Conservation (phyloP, 495 filamentous ascomycete genomes). For the Friedmanniomyces simplex region DNA sequence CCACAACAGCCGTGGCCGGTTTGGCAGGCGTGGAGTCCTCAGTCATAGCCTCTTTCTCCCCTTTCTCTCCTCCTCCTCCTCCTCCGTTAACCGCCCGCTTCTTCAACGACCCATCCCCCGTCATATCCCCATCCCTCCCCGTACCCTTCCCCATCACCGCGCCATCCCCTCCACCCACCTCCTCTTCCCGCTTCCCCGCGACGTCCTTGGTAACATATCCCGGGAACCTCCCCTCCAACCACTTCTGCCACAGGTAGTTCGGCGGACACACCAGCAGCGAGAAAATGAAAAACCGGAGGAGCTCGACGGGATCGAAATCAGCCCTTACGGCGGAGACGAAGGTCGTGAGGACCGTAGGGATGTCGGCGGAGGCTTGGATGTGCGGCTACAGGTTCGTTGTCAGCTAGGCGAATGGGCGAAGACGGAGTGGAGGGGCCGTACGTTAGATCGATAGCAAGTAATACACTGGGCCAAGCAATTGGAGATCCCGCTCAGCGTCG, state of each 20-base stretch:
- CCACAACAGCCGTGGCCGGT: background rate
- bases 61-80: too few relatives aligned
- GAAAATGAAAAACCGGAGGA: conserved; percentile 73
- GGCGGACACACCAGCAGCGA: conserved; percentile 65
- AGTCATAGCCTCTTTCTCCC: conserved; percentile 1
- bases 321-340: background rate
- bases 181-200: conserved; percentile 13
- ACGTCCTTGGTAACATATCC: conserved; percentile 26
- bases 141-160: background rate
- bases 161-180: conserved; percentile 21
- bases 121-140: background rate
- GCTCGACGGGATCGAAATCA: conserved; percentile 46
- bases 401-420: background rate
- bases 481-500: conserved; percentile 57
- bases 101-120: background rate
- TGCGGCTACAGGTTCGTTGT: background rate
- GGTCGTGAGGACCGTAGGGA: conserved; percentile 23
- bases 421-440: conserved; percentile 30
- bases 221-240: conserved; percentile 46
- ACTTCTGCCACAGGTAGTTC: conserved; percentile 77
- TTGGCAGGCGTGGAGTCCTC: background rate
- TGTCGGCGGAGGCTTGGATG: conserved; percentile 17
- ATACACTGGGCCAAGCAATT: conserved; percentile 77
- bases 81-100: background rate
- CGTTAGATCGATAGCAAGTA: conserved; percentile 53